These are phyloP conservation scores for Aspergillus indologenus DNA, from an alignment of 495 filamentous ascomycete genomes.

Conservation along the genomic window DNA sequence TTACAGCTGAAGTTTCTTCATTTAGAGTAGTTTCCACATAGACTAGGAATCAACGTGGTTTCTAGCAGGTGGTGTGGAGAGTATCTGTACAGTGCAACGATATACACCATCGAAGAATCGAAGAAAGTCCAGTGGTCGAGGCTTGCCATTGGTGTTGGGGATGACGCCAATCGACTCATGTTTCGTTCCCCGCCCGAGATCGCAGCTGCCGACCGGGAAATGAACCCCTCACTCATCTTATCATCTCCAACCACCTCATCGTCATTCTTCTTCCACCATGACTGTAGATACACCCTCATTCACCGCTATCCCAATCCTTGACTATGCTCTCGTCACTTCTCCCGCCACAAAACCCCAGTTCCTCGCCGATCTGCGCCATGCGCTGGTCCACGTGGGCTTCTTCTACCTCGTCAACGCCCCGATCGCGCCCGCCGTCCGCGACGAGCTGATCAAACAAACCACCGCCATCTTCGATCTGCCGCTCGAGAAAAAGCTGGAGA, in stretches of 20 bases:
- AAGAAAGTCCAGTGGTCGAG: no score
- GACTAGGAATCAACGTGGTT: no score
- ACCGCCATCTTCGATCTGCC: conserved; percentile 79
- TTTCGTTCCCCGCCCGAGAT: no score
- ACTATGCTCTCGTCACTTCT: conserved; percentile 62
- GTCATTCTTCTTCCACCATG: not conserved
- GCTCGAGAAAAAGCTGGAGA: conserved; percentile 74
- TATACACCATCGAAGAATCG: no score
- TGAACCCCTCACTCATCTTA: not conserved
- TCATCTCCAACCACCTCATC: not conserved
- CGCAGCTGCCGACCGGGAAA: no score
- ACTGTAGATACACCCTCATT: conserved; percentile 41
- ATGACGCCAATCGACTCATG: no score
- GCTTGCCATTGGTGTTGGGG: no score
- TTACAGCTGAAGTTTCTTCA: no score
- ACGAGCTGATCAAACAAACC: conserved; percentile 65
- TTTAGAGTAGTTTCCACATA: no score
- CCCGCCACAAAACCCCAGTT: conserved; percentile 72
- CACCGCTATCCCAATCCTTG: conserved; percentile 74
- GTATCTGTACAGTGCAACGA: no score
- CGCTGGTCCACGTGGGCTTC: conserved; percentile 88
- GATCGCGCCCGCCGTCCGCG: conserved; percentile 62
- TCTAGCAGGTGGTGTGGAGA: no score
- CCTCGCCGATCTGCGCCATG: conserved; percentile 67
- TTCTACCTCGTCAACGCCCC: conserved; percentile 86